Evolutionary conservation across 805 yeast genomes (phyloP), one percentile per base, ranked within the genome.

Genomic region (Tetrapisispora pingtungensis): DNA sequence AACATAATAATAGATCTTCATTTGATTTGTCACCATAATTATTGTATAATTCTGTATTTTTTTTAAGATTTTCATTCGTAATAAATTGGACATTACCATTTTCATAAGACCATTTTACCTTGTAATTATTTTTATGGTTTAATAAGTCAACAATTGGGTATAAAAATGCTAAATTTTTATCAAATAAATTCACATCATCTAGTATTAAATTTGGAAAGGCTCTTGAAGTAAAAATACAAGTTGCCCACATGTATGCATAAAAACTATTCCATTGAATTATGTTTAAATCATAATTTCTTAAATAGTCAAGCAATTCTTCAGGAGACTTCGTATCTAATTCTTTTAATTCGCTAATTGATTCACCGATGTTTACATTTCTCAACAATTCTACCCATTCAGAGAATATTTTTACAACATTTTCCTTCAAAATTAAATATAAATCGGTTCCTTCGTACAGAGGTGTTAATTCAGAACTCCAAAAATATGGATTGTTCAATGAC

Each of bases 1-100:
- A 89, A 0, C 82, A 88, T 52, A 88, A 64, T 6, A 89, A 61
- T 24, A 88, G 62, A 50, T 86, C 95, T 50, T 84, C 94, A 56
- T 87, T 88, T 0, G 93, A 83, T 61, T 87, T 88, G 43, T 84
- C 78, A 2, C 96, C 97, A 61, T 89, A 88, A 61, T 85, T 84
- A 58, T 88, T 88, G 63, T 64, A 84, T 1, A 89, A 49, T 57
- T 86, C 82, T 2, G 64, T 58, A 1, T 74, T 74, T 1, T 48
- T 50, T 3, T 46, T 40, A n/a, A 52, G 27, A 7, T 45, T 36
- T 4, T 67, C 59, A 17, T 68, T 65, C 0, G 75, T 58, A 33
- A 59, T 63, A 50, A 80, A 79, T n/a, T 61, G 56, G 46, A 75
- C 73, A 1, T 56, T 49, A 2, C 52, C 56, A 1, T 46, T 53